Percentiles rank a stretch among this genome's conserved stretches.
These are phyloP conservation scores for Rhododendron vialii DNA, from an alignment of 148 eudicot genomes.

Conservation along the genomic window DNA sequence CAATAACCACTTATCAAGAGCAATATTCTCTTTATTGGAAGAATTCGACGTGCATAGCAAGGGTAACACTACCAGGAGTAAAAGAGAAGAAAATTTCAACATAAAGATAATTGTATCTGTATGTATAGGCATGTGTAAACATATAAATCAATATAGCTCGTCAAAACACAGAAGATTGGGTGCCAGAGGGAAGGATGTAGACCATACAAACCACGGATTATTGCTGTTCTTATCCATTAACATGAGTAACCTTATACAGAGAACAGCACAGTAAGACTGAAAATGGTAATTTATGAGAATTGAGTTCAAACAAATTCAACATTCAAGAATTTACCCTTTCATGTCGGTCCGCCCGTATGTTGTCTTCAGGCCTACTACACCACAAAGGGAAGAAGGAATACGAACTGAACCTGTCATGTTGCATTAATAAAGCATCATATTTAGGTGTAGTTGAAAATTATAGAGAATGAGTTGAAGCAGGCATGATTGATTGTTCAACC, in stretches of 20 bases:
- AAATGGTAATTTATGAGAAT: not conserved
- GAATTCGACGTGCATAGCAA: not conserved
- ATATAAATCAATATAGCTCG: not conserved
- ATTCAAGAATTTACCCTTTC: constrained; percentile 54
- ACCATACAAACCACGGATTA: not conserved
- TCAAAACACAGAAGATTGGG: not conserved
- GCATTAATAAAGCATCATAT: constrained; percentile 13
- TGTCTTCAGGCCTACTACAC: constrained; percentile 89
- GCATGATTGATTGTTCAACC: constrained; percentile 40
- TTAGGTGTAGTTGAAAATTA: not conserved
- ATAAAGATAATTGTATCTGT: not conserved
- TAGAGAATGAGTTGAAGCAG: not conserved
- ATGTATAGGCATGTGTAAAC: too few relatives aligned
- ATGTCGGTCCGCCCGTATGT: constrained; percentile 89
- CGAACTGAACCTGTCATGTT: constrained; percentile 80
- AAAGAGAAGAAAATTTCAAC: not conserved
- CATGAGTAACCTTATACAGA: not conserved
- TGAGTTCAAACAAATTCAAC: constrained; percentile 2
- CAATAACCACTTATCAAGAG: not conserved
- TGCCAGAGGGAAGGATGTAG: not conserved
- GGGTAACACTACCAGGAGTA: not conserved
- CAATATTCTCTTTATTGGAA: not conserved
- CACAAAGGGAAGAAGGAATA: constrained; percentile 97
- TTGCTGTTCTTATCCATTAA: not conserved
- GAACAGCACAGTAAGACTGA: not conserved